Base-by-base conservation (phyloP, 2,329 filamentous ascomycete species). In the Eutypa lata region DNA sequence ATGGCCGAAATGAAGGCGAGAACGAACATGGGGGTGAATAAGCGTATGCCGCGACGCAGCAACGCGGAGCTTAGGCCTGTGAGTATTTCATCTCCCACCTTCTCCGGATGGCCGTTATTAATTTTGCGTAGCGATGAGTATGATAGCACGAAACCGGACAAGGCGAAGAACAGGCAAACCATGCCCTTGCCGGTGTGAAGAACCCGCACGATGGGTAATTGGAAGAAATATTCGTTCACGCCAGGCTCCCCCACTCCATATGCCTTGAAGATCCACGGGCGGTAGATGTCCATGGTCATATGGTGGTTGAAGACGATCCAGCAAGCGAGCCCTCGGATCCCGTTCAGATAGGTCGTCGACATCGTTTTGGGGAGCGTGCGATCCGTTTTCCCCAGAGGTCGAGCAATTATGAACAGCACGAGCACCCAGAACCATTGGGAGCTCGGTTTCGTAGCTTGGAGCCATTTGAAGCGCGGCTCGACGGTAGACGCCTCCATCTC, bases 291-390 rank as follows among this genome's bases (percentile, higher is more conserved):
- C 49, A 46, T 46, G 14, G 33, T 35, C 26, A 47, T 37, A 24
- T 51, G 49, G 49, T 51, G 42, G 49, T 51, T 51, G 28, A 51
- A 21, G n/a, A 51, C 49, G 28, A 37, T 22, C 42, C 42, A 51
- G 31, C 49, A 51, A 8, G 49, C 49, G n/a, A 51, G 49, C 18
- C 42, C 49, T 16, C 49, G 49, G 43, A 51, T 47, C 26, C 49
- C 49, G 49, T 51, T 51, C 14, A 51, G 49, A 18, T 51, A 51
- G 18, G 43, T 47, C 13, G 49, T 51, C 18, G 49, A 43, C 19
- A 35, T 43, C 14, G 49, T 47, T 11, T 14, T 35, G 2, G 49
- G 49, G 5, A 51, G 31, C 3, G 21, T 47, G 28, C 49, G 42
- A 21, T 51, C 49, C 22, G 49, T 51, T 43, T 45, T 43, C 16